Percentiles rank a stretch among this genome's conserved stretches.
Evolutionary conservation across 1,284 basidiomycete species (phyloP).

Genomic region (Pisolithus thermaeus): DNA sequence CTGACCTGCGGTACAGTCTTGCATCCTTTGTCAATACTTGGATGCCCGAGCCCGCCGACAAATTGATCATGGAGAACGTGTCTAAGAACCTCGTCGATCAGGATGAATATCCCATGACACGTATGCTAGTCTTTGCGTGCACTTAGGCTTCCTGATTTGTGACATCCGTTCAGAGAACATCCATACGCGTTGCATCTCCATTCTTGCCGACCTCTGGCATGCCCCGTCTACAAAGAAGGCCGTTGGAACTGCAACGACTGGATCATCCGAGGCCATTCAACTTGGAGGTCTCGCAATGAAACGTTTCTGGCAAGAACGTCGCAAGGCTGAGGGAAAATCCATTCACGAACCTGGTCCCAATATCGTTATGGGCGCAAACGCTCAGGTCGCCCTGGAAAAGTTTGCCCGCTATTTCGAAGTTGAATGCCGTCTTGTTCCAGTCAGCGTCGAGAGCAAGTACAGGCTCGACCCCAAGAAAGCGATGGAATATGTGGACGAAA

Average conservation of each 20-base stretch:
- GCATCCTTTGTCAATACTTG: conserved; percentile 77
- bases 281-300: conserved; percentile 95
- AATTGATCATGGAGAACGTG: conserved; percentile 79
- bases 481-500: conserved; percentile 88
- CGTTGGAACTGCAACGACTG: conserved; percentile 90
- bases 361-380: conserved; percentile 78
- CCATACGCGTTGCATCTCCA: conserved; percentile 81
- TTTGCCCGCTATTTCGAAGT: conserved; percentile 92
- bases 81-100: conserved; percentile 88
- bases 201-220: conserved; percentile 92
- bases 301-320: conserved; percentile 86
- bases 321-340: conserved; percentile 81
- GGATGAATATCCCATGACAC: conserved; percentile 88
- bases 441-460: conserved; percentile 73
- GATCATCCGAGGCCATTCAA: conserved; percentile 90
- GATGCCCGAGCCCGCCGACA: conserved; percentile 59
- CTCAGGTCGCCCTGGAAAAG: conserved; percentile 85
- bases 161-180: conserved; percentile 46
- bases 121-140: conserved; percentile 29
- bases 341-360: conserved; percentile 81
- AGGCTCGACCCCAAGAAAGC: conserved; percentile 80
- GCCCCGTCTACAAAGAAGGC: conserved; percentile 70
- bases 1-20: conserved; percentile 72
- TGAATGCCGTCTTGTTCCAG: conserved; percentile 76
- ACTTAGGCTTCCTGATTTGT: conserved; percentile 1